phyloP scores from a whole-genome alignment of 257 asterid genomes.

The Eucommia ulmoides region DNA sequence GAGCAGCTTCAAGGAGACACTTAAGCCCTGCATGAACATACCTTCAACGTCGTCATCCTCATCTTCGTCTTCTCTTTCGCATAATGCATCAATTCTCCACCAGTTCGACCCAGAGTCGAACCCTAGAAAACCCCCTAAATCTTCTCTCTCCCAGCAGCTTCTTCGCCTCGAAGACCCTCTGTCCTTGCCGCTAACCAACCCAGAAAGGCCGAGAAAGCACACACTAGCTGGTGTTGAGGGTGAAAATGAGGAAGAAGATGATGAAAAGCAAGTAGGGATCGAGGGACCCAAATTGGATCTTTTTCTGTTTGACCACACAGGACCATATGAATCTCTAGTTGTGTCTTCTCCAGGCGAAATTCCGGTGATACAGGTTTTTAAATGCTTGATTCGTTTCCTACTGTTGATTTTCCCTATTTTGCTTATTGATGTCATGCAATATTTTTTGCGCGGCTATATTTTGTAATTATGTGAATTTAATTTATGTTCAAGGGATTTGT shows the following conservation, averaged over 20 bases:
- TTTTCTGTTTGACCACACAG: conserved; percentile 29
- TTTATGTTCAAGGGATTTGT: no score
- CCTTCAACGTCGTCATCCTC: conserved; percentile 17
- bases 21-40: conserved; percentile 53
- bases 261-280: conserved; percentile 10
- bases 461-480: no score
- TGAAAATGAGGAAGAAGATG: conserved; percentile 11
- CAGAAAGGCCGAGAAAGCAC: conserved; percentile 16
- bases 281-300: conserved; percentile 34
- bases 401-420: background rate
- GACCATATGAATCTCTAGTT: conserved; percentile 70
- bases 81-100: conserved; percentile 13
- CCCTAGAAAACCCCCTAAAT: conserved; percentile 76
- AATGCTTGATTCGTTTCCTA: background rate
- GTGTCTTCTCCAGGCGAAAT: conserved; percentile 43
- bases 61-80: conserved; percentile 17
- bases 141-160: conserved; percentile 65
- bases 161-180: conserved; percentile 42
- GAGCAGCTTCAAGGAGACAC: conserved; percentile 70
- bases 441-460: no score
- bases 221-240: conserved; percentile 15
- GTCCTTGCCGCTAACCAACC: background rate
- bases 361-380: conserved; percentile 58
- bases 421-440: background rate
- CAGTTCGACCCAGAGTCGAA: conserved; percentile 25